phyloP scores from a whole-genome alignment of 768 basidiomycete species.

The Pleurotus djamor region DNA sequence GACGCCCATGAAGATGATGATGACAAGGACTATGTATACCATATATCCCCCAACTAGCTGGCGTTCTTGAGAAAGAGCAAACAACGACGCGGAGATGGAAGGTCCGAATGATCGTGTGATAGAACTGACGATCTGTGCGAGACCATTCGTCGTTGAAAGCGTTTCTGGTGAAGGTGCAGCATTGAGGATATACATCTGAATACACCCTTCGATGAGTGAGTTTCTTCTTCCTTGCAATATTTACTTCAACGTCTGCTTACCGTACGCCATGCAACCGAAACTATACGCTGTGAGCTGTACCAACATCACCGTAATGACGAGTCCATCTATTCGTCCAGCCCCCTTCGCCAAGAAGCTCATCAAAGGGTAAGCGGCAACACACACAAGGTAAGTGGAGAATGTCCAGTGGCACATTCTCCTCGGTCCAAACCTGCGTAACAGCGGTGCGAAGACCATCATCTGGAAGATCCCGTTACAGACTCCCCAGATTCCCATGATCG shows the following conservation, averaged over 20 bases:
- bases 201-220: not conserved
- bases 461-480: slow-evolving; percentile 50
- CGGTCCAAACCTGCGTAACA: not conserved
- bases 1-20: slow-evolving; percentile 9
- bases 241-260: not conserved
- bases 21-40: slow-evolving; percentile 25
- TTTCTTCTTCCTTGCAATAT: not conserved
- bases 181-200: not conserved
- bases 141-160: slow-evolving; percentile 3
- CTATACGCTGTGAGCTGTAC: not conserved
- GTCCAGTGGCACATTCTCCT: not conserved
- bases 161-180: not conserved
- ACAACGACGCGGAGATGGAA: slow-evolving; percentile 37
- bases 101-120: slow-evolving; percentile 33
- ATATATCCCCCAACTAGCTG: slow-evolving; percentile 34
- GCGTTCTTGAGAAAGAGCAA: slow-evolving; percentile 32
- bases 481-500: slow-evolving; percentile 52
- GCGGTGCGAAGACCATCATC: not conserved
- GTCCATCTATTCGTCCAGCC: not conserved
- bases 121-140: slow-evolving; percentile 27
- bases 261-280: slow-evolving; percentile 1
- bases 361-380: not conserved
- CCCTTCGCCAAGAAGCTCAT: slow-evolving; percentile 1
- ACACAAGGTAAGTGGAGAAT: not conserved
- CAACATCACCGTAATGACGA: not conserved